Evolutionary conservation across 805 yeast genomes (phyloP), one percentile per base, ranked within the genome.

Genomic region (Ogataea angusta): DNA sequence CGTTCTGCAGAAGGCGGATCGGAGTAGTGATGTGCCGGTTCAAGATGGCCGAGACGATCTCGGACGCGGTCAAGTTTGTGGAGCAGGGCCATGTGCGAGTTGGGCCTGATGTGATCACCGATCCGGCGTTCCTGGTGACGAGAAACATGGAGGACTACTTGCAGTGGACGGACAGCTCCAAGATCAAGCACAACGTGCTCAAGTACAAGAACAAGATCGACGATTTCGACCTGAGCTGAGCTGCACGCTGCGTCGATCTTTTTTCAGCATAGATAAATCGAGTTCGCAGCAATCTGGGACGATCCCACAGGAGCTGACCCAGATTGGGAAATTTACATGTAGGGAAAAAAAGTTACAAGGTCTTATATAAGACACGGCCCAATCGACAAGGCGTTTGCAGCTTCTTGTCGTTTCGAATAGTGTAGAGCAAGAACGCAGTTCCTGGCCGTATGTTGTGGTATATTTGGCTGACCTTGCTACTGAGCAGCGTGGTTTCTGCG

Each of bases 61-160:
- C 75, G 21, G 97, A 90, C 63, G 99, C 98, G 0, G 85, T 90
- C 18, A 86, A 86, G 34, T 87, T 86, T 60, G 75, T 95, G 10
- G 97, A 93, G 59, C 98, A 93, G 62, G 99, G 99, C 2, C 98
- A 93, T 57, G 95, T 93, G 2, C 76, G 99, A 52, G 95, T 93
- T 6, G 99, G 99, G 0, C 98, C 98, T 10, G 85, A 88, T 59
- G 83, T 95, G 19, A 82, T 95, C 31, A 90, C 96, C 1, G 99
- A 93, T 62, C 95, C 98, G 3, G 96, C 98, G 0, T 91, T 82
- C 60, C 70, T 95, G 54, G 93, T 93, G 5, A 91, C 97, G 2
- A 76, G 96, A 59, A 87, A 80, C 54, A 74, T 93, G 85, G 99
- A 93, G 61, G 99, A 93, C 63, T 93, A 88, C 63, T 73, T 93